Conservation (phyloP, 1,284 basidiomycete genomes). For the Golubevia sp. region DNA sequence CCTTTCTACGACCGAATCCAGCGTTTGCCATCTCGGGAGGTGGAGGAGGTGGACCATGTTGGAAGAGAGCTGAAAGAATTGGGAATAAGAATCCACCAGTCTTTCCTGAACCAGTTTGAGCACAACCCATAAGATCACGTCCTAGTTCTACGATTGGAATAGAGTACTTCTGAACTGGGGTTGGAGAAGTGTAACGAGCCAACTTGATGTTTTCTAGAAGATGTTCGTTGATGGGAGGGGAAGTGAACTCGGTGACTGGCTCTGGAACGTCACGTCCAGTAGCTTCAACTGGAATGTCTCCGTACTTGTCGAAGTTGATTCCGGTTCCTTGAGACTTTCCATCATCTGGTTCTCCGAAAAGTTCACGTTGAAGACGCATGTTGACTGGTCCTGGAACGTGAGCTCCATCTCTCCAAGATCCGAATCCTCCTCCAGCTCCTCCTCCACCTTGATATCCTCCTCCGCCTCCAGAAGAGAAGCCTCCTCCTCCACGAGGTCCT, state of each 20-base stretch:
- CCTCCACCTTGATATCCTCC: slow-evolving; percentile 8
- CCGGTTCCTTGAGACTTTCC: slow-evolving; percentile 45
- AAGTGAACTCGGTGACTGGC: slow-evolving; percentile 55
- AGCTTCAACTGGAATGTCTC: slow-evolving; percentile 61
- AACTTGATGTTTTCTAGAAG: slow-evolving; percentile 59
- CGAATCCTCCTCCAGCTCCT: slow-evolving; percentile 42
- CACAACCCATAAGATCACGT: slow-evolving; percentile 61
- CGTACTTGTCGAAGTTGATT: slow-evolving; percentile 63
- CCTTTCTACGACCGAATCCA: slow-evolving; percentile 50
- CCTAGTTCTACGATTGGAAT: slow-evolving; percentile 59
- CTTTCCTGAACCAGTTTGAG: slow-evolving; percentile 62
- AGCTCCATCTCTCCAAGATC: slow-evolving; percentile 53
- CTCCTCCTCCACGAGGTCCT: background rate
- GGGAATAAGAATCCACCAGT: slow-evolving; percentile 62
- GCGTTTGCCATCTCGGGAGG: slow-evolving; percentile 43
- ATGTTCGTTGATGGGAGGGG: slow-evolving; percentile 57
- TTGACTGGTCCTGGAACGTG: slow-evolving; percentile 50
- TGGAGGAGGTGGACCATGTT: slow-evolving; percentile 59
- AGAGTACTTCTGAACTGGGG: slow-evolving; percentile 61
- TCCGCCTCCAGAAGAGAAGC: slow-evolving; percentile 2
- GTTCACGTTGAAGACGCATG: slow-evolving; percentile 51
- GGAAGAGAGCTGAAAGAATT: slow-evolving; percentile 60
- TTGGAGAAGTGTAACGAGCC: slow-evolving; percentile 60
- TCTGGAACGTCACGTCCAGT: slow-evolving; percentile 56
- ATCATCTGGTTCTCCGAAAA: slow-evolving; percentile 56